Evolutionary conservation across 805 yeast genomes (phyloP), one percentile per base, ranked within the genome.

Genomic region (Barnettozyma wickerhamii): DNA sequence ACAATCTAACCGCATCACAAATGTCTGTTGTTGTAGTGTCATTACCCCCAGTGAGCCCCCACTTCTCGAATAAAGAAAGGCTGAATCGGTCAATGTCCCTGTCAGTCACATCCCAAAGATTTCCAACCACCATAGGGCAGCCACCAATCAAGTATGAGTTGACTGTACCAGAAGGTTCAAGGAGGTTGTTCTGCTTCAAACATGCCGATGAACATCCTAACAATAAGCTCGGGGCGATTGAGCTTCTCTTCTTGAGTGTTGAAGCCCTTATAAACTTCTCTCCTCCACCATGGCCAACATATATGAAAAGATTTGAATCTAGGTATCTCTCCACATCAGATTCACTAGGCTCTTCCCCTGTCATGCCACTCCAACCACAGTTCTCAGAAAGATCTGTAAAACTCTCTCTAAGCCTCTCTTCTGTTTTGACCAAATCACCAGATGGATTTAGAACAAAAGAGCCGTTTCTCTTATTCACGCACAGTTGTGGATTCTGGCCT

Each of bases 211-310:
- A 85, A 52, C 99, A 93, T 0, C 99, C 99, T 34, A 93, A 63
- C 18, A 93, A 66, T 33, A 89, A 67, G 20, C 75, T 64, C 1
- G 89, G 85, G 0, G 89, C 79, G 9, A 79, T 58, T 0, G 38
- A 43, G 3, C 50, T 41, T 42, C 69, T 57, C 10, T 65, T 63
- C 39, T 75, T 74, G 32, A 89, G 61, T 1, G 74, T 62, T 5
- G 77, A 69, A 1, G 81, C 67, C 23, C 79, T 69, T 10, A 87
- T 65, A 54, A 79, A 88, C 46, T 84, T 89, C 47, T 87, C 91
- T n/a, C 98, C 96, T 5, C 96, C 93, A 0, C 98, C 97, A 62
- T 93, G 99, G 0, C 99, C 99, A 41, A 90, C 69, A 58, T 86
- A 93, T 0, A 91, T 66, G 50, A 83, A 84, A 7, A 85, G 48